Evolutionary conservation across 768 basidiomycete genomes (phyloP).

Genomic region (Tubosaeta sp.): DNA sequence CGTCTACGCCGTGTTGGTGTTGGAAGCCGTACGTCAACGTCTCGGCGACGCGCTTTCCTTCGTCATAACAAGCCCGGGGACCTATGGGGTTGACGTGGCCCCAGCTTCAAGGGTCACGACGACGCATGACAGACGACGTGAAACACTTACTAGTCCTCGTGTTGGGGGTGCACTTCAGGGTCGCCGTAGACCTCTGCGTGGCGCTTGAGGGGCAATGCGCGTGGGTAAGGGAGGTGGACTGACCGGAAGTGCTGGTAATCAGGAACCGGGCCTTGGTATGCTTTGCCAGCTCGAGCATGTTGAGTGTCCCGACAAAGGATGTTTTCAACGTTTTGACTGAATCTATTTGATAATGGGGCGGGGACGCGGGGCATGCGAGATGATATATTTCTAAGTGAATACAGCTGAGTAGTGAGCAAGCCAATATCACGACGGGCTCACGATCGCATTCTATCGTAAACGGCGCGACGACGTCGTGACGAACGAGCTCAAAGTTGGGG

Average conservation of each 20-base stretch:
- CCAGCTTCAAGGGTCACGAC: slow-evolving; percentile 55
- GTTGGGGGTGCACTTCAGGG: slow-evolving; percentile 96
- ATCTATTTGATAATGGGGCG: slow-evolving; percentile 97
- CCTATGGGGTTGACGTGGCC: slow-evolving; percentile 99
- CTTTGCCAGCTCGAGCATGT: slow-evolving; percentile 98
- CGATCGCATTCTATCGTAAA: slow-evolving; percentile 99
- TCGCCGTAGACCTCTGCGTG: slow-evolving; percentile 91
- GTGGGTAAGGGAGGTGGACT: slow-evolving; percentile 12
- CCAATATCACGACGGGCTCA: slow-evolving; percentile 34
- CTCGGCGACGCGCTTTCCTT: slow-evolving; percentile 98
- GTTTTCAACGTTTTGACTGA: slow-evolving; percentile 98
- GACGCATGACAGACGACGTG: slow-evolving; percentile 1
- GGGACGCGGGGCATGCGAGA: slow-evolving; percentile 95
- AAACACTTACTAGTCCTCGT: slow-evolving; percentile 81
- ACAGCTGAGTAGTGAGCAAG: background rate
- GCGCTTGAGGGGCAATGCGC: slow-evolving; percentile 1
- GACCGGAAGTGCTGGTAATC: slow-evolving; percentile 92
- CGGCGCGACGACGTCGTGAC: slow-evolving; percentile 95
- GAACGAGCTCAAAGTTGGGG: slow-evolving; percentile 97
- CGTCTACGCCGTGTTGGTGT: slow-evolving; percentile 91
- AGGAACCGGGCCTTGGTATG: slow-evolving; percentile 97
- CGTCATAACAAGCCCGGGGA: slow-evolving; percentile 98
- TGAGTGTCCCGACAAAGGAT: slow-evolving; percentile 95
- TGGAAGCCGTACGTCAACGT: slow-evolving; percentile 96
- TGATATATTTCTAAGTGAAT: slow-evolving; percentile 83